Evolutionary conservation across 345 rosid species (phyloP).

Genomic region (Gossypioides kirkii): DNA sequence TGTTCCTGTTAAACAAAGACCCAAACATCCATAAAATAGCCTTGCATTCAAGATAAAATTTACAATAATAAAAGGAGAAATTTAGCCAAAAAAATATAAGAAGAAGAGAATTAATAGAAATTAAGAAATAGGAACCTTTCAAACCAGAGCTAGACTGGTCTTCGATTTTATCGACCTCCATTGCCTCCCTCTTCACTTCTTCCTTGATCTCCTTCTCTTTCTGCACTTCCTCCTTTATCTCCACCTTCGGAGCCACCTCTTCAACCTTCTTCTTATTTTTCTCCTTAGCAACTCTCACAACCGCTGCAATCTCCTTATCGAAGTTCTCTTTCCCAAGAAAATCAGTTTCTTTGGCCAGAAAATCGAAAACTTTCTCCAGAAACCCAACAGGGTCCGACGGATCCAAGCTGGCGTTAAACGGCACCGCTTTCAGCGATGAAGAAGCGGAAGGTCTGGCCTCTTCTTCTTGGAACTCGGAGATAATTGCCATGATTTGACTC

Average conservation of each 20-base stretch:
- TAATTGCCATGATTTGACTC: constrained; percentile 62
- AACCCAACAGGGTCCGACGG: constrained; percentile 62
- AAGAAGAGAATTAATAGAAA: background rate
- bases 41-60: background rate
- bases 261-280: constrained; percentile 37
- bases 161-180: constrained; percentile 36
- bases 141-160: constrained; percentile 22
- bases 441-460: constrained; percentile 27
- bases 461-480: constrained; percentile 73
- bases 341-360: constrained; percentile 61
- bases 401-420: constrained; percentile 58
- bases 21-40: background rate
- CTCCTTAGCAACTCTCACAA: constrained; percentile 48
- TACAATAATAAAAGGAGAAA: background rate
- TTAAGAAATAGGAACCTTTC: constrained; percentile 26
- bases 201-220: constrained; percentile 21
- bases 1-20: background rate
- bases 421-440: constrained; percentile 17
- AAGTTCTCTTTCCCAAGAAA: constrained; percentile 49
- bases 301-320: constrained; percentile 60
- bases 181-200: constrained; percentile 20
- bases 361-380: constrained; percentile 58
- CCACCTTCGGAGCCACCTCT: constrained; percentile 22
- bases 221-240: constrained; percentile 22
- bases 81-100: background rate